phyloP scores from a whole-genome alignment of 1,284 basidiomycete species.

The Somion occarium region DNA sequence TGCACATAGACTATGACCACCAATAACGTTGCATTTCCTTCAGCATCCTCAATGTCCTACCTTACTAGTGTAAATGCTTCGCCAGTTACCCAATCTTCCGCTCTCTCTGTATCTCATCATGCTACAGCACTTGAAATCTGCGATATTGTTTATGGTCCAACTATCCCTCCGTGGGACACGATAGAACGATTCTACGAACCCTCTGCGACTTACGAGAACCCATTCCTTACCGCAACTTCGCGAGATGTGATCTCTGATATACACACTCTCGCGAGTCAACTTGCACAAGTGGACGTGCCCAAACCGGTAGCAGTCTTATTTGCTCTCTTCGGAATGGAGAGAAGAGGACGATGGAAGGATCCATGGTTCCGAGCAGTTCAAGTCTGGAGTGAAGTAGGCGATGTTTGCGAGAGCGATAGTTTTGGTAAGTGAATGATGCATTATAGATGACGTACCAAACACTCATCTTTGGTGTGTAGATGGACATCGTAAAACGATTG shows the following conservation, averaged over 20 bases:
- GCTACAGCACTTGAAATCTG: slow-evolving; percentile 62
- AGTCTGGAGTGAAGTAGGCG: slow-evolving; percentile 69
- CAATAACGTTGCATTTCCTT: slow-evolving; percentile 17
- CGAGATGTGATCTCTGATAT: slow-evolving; percentile 66
- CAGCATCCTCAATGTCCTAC: slow-evolving; percentile 10
- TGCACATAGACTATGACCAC: slow-evolving; percentile 7
- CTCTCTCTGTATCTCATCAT: slow-evolving; percentile 42
- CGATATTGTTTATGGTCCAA: slow-evolving; percentile 59
- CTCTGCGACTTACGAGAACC: slow-evolving; percentile 73
- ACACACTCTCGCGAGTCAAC: slow-evolving; percentile 49
- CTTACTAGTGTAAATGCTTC: slow-evolving; percentile 9
- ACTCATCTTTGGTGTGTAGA: slow-evolving; percentile 44
- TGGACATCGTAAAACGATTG: slow-evolving; percentile 62
- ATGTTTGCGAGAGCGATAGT: slow-evolving; percentile 68
- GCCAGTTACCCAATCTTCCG: slow-evolving; percentile 15
- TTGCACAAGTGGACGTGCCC: slow-evolving; percentile 60
- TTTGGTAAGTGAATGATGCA: slow-evolving; percentile 51
- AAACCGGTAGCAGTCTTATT: slow-evolving; percentile 54
- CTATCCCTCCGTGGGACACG: slow-evolving; percentile 39
- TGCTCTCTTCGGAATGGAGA: slow-evolving; percentile 44
- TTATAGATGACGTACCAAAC: no score
- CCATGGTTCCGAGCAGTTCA: slow-evolving; percentile 52
- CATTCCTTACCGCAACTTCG: slow-evolving; percentile 66
- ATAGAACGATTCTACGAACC: slow-evolving; percentile 64
- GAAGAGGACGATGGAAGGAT: slow-evolving; percentile 27